Evolutionary conservation across 345 rosid species (phyloP), one percentile per base, ranked within the genome.

Genomic region (Clausena lansium): DNA sequence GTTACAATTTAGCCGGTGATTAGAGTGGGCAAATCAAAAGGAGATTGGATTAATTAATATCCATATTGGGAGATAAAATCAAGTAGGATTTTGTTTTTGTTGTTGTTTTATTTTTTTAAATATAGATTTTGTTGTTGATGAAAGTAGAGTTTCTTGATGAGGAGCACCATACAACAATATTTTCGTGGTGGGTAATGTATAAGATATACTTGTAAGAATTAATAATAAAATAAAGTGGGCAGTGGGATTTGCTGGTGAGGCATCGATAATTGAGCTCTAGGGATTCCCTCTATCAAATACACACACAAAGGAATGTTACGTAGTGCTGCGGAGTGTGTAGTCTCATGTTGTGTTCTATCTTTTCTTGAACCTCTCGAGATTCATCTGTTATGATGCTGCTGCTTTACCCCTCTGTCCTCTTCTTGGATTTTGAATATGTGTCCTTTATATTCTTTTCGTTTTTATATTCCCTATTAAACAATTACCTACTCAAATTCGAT

Each of bases 321-420:
- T 80, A 77, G 89, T 81, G 86, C 82, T 81, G 84, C 74, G 86
- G 80, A 78, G 78, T 79, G 88, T 77, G 72, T 14, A 77, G 76
- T 78, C 78, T 78, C 74, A 70, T 77, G 75, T 66, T 70, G 30
- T 82, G 80, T 79, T 73, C 24, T 75, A 70, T 70, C 35, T 30
- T 63, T 66, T 86, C 88, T 91, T 84, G 96, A 88, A 87, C 84
- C 82, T 84, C 88, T 86, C 80, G 84, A 91, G 87, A 88, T 88
- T 87, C 89, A 91, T 88, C 85, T 87, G 79, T 85, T 84, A 80
- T 83, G 36, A 25, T 28, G 35, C 52, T 39, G 78, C 86, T 79
- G 67, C 86, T 81, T 80, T 79, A 82, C 75, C 85, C 68, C 50
- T 63, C 79, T 82, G 84, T 84, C 83, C 72, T 82, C 76, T 80